These are phyloP conservation scores for Santalum album DNA, from an alignment of 164 flowering plant genomes.

Conservation along the genomic window DNA sequence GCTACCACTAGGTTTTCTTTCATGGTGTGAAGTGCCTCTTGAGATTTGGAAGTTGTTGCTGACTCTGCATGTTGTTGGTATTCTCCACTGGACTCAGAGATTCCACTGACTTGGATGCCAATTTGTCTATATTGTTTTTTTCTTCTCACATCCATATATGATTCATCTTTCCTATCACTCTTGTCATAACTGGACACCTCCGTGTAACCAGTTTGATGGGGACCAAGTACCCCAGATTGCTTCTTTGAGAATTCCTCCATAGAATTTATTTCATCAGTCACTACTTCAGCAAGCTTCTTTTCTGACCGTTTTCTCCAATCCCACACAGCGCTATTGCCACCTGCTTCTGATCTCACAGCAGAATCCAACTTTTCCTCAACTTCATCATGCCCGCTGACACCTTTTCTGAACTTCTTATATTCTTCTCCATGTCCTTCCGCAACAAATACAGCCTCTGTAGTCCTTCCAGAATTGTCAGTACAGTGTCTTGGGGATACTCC, in stretches of 20 bases:
- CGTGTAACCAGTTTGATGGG: slow-evolving; percentile 10
- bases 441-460: slow-evolving; percentile 10
- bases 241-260: slow-evolving; percentile 13
- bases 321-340: slow-evolving; percentile 14
- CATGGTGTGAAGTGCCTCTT: slow-evolving; percentile 15
- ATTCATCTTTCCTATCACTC: slow-evolving; percentile 16
- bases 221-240: slow-evolving; percentile 12
- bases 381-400: slow-evolving; percentile 9
- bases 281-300: slow-evolving; percentile 35
- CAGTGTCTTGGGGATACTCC: slow-evolving; percentile 26
- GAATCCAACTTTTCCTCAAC: slow-evolving; percentile 9
- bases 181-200: slow-evolving; percentile 21
- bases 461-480: slow-evolving; percentile 12
- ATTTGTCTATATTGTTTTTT: slow-evolving; percentile 17
- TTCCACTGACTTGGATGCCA: slow-evolving; percentile 9
- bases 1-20: slow-evolving; percentile 18
- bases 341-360: slow-evolving; percentile 2
- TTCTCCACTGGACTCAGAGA: slow-evolving; percentile 20
- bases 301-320: slow-evolving; percentile 42
- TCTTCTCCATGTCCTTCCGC: slow-evolving; percentile 17
- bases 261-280: slow-evolving; percentile 19
- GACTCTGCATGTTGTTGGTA: slow-evolving; percentile 14
- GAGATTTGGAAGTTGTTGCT: slow-evolving; percentile 18
- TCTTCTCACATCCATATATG: slow-evolving; percentile 15
- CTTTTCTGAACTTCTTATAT: slow-evolving; percentile 15